phyloP scores from a whole-genome alignment of 768 basidiomycete genomes.

The Tylopilus cervinicoccineus region DNA sequence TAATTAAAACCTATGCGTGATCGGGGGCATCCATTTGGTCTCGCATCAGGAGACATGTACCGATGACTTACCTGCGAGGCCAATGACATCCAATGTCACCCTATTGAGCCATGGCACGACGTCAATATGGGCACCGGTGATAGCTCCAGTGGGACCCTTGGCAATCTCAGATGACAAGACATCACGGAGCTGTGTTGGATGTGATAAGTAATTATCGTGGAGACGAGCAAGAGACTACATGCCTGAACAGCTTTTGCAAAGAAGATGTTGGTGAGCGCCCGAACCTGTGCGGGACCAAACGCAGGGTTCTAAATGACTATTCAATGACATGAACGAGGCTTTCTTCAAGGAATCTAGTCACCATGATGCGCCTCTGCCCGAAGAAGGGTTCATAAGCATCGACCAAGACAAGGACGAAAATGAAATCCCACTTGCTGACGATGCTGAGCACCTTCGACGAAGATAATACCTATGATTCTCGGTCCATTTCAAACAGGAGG shows the following conservation, averaged over 20 bases:
- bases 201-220: not conserved
- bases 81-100: slow-evolving; percentile 34
- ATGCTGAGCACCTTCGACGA: slow-evolving; percentile 26
- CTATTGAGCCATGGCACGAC: slow-evolving; percentile 31
- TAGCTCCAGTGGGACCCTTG: not conserved
- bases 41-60: not conserved
- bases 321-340: not conserved
- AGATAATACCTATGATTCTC: not conserved
- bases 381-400: not conserved
- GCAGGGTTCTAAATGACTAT: not conserved
- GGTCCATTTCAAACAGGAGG: not conserved
- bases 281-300: not conserved
- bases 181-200: not conserved
- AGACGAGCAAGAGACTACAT: not conserved
- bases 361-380: not conserved
- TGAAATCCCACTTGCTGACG: slow-evolving; percentile 32
- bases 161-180: not conserved
- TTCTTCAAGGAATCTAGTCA: not conserved
- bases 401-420: not conserved
- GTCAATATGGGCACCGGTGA: slow-evolving; percentile 20
- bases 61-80: slow-evolving; percentile 33
- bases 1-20: slow-evolving; percentile 34
- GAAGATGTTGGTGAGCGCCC: not conserved
- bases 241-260: not conserved
- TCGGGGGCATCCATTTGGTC: not conserved